phyloP scores from a whole-genome alignment of 352 stramenopile genomes.

The Hyaloperonospora brassicae region DNA sequence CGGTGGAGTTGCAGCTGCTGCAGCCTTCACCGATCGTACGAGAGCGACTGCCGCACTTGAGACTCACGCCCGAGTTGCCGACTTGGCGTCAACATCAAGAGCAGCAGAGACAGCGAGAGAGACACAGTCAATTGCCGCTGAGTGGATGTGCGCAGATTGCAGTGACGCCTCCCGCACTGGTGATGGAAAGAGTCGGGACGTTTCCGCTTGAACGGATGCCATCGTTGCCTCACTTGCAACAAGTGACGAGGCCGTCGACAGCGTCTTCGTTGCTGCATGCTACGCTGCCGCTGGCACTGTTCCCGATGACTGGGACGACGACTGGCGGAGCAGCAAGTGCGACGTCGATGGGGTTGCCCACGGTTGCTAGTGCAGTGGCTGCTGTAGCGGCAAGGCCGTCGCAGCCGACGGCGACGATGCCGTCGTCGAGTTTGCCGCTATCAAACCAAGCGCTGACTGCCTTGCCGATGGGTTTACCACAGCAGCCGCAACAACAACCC shows the following conservation, averaged over 20 bases:
- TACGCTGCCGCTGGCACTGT: constrained; percentile 21
- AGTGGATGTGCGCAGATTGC: constrained; percentile 29
- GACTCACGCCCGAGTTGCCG: constrained; percentile 20
- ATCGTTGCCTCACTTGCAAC: constrained; percentile 44
- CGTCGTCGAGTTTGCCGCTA: constrained; percentile 26
- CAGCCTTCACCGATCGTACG: constrained; percentile 3
- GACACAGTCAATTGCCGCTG: constrained; percentile 21
- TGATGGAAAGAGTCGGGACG: constrained; percentile 14
- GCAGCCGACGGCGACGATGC: constrained; percentile 23
- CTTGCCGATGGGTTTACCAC: constrained; percentile 19
- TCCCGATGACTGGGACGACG: constrained; percentile 21
- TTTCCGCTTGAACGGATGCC: constrained; percentile 28
- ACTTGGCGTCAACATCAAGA: constrained; percentile 22
- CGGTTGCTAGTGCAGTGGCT: constrained; percentile 19
- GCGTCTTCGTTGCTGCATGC: constrained; percentile 39
- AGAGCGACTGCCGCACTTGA: constrained; percentile 14
- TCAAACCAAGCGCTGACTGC: constrained; percentile 20
- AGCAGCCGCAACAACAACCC: constrained; percentile 16
- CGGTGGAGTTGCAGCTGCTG: constrained; percentile 1
- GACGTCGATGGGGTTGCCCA: constrained; percentile 17
- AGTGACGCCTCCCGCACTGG: constrained; percentile 22
- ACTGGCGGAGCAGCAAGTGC: constrained; percentile 5
- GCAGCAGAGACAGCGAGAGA: constrained; percentile 18
- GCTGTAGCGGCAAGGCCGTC: constrained; percentile 17
- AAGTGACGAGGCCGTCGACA: constrained; percentile 41